A percentile compares a stretch with the other conserved stretches of the same genome.
Conservation (phyloP, 73 alveolate species). For the Stentor coeruleus region DNA sequence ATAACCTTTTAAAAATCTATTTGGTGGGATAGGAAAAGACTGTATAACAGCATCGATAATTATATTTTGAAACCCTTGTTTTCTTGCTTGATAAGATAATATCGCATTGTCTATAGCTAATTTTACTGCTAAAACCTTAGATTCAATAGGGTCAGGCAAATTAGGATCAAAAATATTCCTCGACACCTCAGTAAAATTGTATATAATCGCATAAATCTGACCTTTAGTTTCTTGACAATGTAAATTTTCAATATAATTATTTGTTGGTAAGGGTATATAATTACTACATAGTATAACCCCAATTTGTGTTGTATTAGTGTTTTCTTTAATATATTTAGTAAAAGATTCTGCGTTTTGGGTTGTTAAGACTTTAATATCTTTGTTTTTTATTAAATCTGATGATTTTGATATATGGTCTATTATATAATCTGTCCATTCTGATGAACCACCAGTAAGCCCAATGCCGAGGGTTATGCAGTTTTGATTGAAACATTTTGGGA, state of each 20-base stretch:
- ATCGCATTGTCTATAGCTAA: conserved; percentile 24
- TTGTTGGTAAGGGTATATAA: not conserved
- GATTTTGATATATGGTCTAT: conserved; percentile 45
- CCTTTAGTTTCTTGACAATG: conserved; percentile 2
- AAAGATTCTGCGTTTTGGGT: conserved; percentile 22
- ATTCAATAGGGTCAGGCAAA: conserved; percentile 21
- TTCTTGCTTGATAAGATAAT: not conserved
- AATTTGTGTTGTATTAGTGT: not conserved
- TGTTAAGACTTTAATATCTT: conserved; percentile 46
- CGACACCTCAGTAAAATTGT: not conserved
- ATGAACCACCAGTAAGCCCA: conserved; percentile 41
- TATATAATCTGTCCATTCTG: conserved; percentile 43
- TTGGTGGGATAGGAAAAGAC: conserved; percentile 50
- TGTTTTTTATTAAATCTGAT: conserved; percentile 30
- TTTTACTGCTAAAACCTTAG: conserved; percentile 1
- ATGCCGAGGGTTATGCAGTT: conserved; percentile 71
- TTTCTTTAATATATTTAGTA: not conserved
- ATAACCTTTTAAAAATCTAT: conserved; percentile 44
- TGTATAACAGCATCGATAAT: conserved; percentile 8
- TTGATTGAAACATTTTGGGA: conserved; percentile 11
- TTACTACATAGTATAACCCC: not conserved
- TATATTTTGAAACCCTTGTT: not conserved
- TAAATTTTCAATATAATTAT: not conserved
- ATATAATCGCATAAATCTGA: not conserved
- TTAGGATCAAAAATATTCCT: not conserved